These are phyloP conservation scores for Hortaea sp. DNA, from an alignment of 2,329 filamentous ascomycete genomes.

Conservation along the genomic window DNA sequence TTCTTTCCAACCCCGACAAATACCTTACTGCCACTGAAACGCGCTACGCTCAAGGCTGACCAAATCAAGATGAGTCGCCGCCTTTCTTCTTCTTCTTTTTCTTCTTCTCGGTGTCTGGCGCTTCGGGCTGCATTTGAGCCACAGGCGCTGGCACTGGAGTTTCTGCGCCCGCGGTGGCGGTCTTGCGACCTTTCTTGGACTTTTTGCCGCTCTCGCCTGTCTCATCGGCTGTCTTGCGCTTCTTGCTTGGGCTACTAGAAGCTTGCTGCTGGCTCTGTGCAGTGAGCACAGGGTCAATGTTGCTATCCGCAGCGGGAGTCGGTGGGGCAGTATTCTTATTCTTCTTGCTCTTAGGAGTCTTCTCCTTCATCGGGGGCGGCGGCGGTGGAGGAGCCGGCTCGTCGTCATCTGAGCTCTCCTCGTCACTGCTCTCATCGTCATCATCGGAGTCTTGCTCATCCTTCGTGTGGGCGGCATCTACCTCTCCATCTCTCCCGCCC, in stretches of 20 bases:
- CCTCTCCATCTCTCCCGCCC: conserved; percentile 2
- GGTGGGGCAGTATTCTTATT: conserved; percentile 14
- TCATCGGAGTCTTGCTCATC: conserved; percentile 3
- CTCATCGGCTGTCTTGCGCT: conserved; percentile 17
- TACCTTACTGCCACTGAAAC: no score
- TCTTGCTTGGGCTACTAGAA: conserved; percentile 15
- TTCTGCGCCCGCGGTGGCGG: conserved; percentile 9
- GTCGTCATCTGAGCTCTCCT: conserved; percentile 11
- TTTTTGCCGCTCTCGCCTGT: conserved; percentile 12
- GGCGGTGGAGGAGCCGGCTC: conserved; percentile 23
- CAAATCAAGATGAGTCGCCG: conserved; percentile 3
- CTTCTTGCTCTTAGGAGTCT: conserved; percentile 25
- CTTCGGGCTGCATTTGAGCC: conserved; percentile 6
- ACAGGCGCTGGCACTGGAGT: conserved; percentile 2
- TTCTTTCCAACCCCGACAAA: no score
- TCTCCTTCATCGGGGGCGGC: conserved; percentile 6
- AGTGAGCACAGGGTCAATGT: conserved; percentile 10
- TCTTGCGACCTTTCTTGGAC: conserved; percentile 24
- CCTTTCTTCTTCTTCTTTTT: conserved; percentile 24
- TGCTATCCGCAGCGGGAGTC: conserved; percentile 9
- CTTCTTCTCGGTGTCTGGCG: conserved; percentile 21
- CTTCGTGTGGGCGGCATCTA: conserved; percentile 12
- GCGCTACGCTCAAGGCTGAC: no score
- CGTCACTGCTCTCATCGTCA: conserved; percentile 3
- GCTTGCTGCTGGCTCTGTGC: conserved; percentile 4